These are phyloP conservation scores for Colletotrichum godetiae DNA, from an alignment of 2,329 filamentous ascomycete genomes.

Conservation along the genomic window DNA sequence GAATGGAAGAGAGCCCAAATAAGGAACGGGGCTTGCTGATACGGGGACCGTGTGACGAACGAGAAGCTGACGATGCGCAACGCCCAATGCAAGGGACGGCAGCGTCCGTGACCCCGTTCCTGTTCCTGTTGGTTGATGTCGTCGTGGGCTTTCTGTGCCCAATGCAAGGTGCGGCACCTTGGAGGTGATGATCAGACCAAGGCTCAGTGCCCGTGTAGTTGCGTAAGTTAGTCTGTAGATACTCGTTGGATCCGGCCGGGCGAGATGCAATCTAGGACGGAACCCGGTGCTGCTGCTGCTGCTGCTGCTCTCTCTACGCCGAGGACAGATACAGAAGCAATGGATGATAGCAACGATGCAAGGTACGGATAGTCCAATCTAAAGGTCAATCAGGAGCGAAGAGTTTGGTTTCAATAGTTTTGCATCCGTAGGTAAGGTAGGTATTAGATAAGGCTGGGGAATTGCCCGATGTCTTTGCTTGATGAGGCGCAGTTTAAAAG, in stretches of 20 bases:
- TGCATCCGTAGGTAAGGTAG: not conserved
- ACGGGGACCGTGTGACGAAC: not conserved
- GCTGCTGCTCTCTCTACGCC: not conserved
- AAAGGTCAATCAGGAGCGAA: not conserved
- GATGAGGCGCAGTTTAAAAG: not conserved
- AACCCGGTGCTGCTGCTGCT: not conserved
- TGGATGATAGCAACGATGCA: not conserved
- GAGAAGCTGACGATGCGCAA: not conserved
- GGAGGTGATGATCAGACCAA: not conserved
- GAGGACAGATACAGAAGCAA: not conserved
- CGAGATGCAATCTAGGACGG: too few species aligned
- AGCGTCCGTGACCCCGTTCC: constrained; percentile 4
- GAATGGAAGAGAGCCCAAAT: constrained; percentile 8
- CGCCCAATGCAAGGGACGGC: constrained; percentile 5
- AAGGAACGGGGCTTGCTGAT: not conserved
- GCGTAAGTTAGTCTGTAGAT: not conserved
- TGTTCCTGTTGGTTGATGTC: not conserved
- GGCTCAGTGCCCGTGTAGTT: not conserved
- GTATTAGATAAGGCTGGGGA: not conserved
- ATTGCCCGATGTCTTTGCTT: not conserved
- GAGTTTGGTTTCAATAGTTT: not conserved
- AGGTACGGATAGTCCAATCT: not conserved
- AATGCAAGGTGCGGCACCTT: not conserved
- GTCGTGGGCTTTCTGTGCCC: not conserved
- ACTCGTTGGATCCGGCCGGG: not conserved